These are phyloP conservation scores for Capsicum chinense DNA, from an alignment of 257 asterid species.

Conservation along the genomic window DNA sequence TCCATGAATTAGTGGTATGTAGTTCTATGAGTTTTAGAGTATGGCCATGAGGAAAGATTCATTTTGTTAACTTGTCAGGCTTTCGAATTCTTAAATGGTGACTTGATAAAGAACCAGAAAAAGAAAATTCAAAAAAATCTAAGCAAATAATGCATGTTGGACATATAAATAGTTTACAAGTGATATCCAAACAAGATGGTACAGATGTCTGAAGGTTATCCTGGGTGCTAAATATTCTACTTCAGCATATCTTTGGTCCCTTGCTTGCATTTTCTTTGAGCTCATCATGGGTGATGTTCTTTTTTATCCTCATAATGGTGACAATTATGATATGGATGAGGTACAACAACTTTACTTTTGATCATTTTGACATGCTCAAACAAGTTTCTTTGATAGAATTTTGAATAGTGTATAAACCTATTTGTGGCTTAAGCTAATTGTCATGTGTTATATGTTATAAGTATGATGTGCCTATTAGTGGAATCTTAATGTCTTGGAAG, in stretches of 20 bases:
- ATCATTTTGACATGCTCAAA: neutral
- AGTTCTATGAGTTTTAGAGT: neutral
- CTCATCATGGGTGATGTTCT: constrained; percentile 93
- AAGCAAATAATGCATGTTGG: constrained; percentile 94
- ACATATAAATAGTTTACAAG: constrained; percentile 59
- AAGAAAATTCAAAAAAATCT: constrained; percentile 75
- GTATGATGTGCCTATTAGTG: neutral
- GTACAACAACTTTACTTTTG: constrained; percentile 33
- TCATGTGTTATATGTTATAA: neutral
- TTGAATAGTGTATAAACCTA: neutral
- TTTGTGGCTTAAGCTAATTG: constrained; percentile 5
- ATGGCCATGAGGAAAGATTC: neutral
- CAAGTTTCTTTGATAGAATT: neutral
- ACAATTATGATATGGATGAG: constrained; percentile 89
- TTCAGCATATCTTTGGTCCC: constrained; percentile 67
- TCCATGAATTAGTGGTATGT: neutral
- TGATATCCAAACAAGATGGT: too few species aligned
- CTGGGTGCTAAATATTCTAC: neutral
- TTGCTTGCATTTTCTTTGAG: constrained; percentile 96
- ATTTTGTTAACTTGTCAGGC: constrained; percentile 21
- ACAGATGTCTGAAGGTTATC: too few species aligned
- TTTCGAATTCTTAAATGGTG: constrained; percentile 42
- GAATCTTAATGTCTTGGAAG: neutral
- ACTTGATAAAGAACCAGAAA: constrained; percentile 83
- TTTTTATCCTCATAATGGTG: constrained; percentile 92